Evolutionary conservation across 306 rosid species (phyloP).

Genomic region (Trifolium subterraneum): DNA sequence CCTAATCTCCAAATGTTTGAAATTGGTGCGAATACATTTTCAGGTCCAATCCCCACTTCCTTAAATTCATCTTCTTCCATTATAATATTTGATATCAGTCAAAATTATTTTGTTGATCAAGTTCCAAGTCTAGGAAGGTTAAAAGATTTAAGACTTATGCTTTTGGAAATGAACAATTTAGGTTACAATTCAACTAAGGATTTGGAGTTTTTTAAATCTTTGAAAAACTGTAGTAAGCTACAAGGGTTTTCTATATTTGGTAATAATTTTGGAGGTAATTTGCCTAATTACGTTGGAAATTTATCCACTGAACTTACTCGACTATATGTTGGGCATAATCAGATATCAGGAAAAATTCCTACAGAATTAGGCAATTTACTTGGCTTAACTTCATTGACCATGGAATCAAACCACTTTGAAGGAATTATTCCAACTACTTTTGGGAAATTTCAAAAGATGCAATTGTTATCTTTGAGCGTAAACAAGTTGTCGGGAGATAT

Average conservation of each 20-base stretch:
- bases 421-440: background rate
- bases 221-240: background rate
- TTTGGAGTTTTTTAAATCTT: background rate
- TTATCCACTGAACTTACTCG: background rate
- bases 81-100: background rate
- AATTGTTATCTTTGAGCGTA: rapidly evolving
- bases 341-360: background rate
- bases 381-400: background rate
- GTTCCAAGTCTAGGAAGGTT: background rate
- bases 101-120: background rate
- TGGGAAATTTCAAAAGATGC: slow-evolving; percentile 8
- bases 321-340: background rate
- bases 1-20: background rate
- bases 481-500: slow-evolving; percentile 38
- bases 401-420: background rate
- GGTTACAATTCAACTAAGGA: background rate
- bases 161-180: background rate
- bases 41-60: background rate
- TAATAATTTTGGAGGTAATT: background rate
- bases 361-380: background rate
- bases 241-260: no score
- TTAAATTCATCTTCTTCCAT: background rate
- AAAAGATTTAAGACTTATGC: rapidly evolving
- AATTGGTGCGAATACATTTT: background rate
- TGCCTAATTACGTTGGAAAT: background rate